A percentile compares a stretch with the other conserved stretches of the same genome.
Conservation (phyloP, 768 basidiomycete genomes). For the Agaricus subrufescens region DNA sequence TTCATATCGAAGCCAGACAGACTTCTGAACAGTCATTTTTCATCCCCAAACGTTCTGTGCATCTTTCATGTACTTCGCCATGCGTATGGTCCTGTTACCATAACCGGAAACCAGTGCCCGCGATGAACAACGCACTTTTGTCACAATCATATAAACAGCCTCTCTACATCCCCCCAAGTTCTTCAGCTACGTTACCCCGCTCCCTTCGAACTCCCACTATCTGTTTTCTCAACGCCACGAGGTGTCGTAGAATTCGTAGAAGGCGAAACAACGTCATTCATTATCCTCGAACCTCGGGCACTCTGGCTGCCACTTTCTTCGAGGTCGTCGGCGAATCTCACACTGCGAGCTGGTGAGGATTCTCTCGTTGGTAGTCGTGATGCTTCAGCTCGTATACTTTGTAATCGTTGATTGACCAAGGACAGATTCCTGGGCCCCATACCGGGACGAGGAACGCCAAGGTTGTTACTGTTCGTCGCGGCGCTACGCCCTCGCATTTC, state of each 20-base stretch:
- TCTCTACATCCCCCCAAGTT: background rate
- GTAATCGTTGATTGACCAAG: slow-evolving; percentile 25
- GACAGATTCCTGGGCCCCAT: slow-evolving; percentile 15
- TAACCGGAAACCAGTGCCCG: background rate
- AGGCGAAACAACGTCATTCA: background rate
- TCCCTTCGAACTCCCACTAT: background rate
- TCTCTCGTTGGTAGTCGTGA: slow-evolving; percentile 30
- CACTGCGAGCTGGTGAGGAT: slow-evolving; percentile 39
- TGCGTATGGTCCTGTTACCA: background rate
- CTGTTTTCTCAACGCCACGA: background rate
- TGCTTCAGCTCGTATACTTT: slow-evolving; percentile 26
- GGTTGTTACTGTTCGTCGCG: slow-evolving; percentile 7
- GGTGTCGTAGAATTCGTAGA: background rate
- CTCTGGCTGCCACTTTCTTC: background rate
- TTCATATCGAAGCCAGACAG: too few relatives aligned
- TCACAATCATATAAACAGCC: background rate
- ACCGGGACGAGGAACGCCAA: background rate
- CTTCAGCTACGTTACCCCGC: background rate
- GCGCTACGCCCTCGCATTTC: slow-evolving; percentile 1
- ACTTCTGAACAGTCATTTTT: too few relatives aligned
- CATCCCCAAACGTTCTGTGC: too few relatives aligned
- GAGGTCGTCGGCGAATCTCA: slow-evolving; percentile 26
- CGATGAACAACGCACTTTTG: too few relatives aligned
- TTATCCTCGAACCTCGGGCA: background rate
- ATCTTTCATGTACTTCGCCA: too few relatives aligned